These are phyloP conservation scores for Cucumis cinereus DNA, from an alignment of 306 rosid genomes.

Conservation along the genomic window DNA sequence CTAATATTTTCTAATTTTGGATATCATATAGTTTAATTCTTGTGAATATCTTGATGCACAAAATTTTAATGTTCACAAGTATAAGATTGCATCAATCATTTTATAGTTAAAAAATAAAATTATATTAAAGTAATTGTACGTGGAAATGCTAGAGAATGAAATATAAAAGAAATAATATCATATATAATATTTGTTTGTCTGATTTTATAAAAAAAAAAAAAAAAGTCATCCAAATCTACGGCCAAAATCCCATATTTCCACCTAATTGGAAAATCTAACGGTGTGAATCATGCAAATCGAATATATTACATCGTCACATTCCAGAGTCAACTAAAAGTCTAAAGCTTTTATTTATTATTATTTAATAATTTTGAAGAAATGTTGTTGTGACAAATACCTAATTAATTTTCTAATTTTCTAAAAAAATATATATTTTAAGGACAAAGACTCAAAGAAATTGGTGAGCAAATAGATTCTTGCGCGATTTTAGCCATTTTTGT, in stretches of 20 bases:
- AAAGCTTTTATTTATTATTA: too few relatives aligned
- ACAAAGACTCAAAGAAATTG: background rate
- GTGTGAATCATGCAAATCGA: background rate
- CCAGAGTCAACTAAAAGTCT: background rate
- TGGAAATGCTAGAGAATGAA: too few relatives aligned
- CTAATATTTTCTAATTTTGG: too few relatives aligned
- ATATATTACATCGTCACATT: background rate
- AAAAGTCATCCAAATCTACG: background rate
- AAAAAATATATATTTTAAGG: background rate
- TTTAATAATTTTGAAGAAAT: background rate
- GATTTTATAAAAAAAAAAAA: background rate
- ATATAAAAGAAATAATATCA: background rate
- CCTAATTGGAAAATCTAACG: background rate
- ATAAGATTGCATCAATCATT: too few relatives aligned
- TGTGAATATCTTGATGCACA: background rate
- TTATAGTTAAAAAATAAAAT: too few relatives aligned
- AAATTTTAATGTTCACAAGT: too few relatives aligned
- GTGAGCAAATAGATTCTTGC: background rate
- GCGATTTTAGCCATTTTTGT: background rate
- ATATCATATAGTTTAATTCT: too few relatives aligned
- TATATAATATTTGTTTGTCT: background rate
- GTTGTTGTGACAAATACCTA: background rate
- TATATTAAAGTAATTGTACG: background rate
- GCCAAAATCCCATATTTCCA: background rate
- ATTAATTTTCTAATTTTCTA: background rate